Conservation (phyloP, 768 basidiomycete genomes). For the Kwoniella dendrophila region DNA sequence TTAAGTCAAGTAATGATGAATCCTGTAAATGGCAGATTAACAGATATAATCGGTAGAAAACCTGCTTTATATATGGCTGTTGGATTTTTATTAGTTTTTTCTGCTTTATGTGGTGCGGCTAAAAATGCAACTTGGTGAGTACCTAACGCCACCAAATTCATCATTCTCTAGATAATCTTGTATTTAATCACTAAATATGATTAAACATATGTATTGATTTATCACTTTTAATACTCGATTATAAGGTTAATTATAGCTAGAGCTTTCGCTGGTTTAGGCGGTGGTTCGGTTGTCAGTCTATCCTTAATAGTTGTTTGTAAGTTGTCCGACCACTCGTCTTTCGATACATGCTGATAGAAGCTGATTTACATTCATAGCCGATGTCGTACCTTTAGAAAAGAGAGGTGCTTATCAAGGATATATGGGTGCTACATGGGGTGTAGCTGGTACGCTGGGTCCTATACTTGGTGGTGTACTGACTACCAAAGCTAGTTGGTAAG, state of each 20-base stretch:
- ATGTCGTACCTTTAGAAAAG: conserved; percentile 78
- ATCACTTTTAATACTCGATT: too few species aligned
- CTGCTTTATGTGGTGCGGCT: conserved; percentile 45
- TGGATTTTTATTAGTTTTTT: conserved; percentile 39
- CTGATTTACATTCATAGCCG: conserved; percentile 53
- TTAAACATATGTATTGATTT: too few species aligned
- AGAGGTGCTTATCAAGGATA: conserved; percentile 73
- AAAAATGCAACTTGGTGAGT: conserved; percentile 41
- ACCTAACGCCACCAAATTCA: too few species aligned
- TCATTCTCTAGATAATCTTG: too few species aligned
- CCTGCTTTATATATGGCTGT: conserved; percentile 42
- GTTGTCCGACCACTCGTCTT: background rate
- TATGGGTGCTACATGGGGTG: conserved; percentile 75
- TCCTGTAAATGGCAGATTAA: conserved; percentile 48
- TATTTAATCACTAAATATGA: too few species aligned
- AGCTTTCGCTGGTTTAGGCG: conserved; percentile 49
- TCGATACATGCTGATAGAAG: background rate
- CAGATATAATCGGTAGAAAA: conserved; percentile 54
- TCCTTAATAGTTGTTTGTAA: conserved; percentile 27
- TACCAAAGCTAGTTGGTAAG: conserved; percentile 34
- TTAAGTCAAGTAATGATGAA: conserved; percentile 47
- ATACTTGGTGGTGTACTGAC: conserved; percentile 67
- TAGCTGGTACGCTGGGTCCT: conserved; percentile 72
- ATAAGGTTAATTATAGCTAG: conserved; percentile 43
- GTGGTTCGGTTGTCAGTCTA: conserved; percentile 47